Percentiles rank a stretch among this genome's conserved stretches.
These are phyloP conservation scores for Skeletonema marinoi DNA, from an alignment of 108 stramenopile species.

Conservation along the genomic window DNA sequence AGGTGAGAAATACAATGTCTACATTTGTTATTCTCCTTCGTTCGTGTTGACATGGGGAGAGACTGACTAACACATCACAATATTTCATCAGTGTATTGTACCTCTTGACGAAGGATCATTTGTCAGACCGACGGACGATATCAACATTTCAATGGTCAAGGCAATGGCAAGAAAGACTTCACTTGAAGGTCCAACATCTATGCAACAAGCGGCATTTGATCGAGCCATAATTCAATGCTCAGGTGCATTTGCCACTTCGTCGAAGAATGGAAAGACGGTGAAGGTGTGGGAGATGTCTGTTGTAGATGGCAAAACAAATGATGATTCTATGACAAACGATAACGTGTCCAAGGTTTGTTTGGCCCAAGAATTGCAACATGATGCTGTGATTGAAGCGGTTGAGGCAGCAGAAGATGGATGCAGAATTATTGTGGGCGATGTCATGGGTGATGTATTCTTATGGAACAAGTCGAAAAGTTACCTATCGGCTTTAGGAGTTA, in stretches of 20 bases:
- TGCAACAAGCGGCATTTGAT: too few species aligned
- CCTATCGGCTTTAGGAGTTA: not conserved
- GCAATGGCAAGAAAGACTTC: not conserved
- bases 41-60: too few species aligned
- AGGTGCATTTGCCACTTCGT: not conserved
- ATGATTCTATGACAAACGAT: not conserved
- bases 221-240: not conserved
- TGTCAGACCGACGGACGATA: not conserved
- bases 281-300: not conserved
- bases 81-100: too few species aligned
- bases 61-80: too few species aligned
- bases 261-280: not conserved
- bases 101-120: too few species aligned
- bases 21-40: too few species aligned
- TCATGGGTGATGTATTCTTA: not conserved
- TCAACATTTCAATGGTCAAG: not conserved
- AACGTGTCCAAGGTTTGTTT: not conserved
- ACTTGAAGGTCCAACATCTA: too few species aligned
- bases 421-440: not conserved
- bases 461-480: not conserved
- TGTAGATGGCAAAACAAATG: not conserved
- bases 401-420: not conserved
- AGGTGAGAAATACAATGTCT: not conserved
- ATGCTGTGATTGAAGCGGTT: not conserved
- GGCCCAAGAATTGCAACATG: not conserved